Conservation (phyloP, 2,329 filamentous ascomycete genomes). For the Hymenoscyphus fructigenus region DNA sequence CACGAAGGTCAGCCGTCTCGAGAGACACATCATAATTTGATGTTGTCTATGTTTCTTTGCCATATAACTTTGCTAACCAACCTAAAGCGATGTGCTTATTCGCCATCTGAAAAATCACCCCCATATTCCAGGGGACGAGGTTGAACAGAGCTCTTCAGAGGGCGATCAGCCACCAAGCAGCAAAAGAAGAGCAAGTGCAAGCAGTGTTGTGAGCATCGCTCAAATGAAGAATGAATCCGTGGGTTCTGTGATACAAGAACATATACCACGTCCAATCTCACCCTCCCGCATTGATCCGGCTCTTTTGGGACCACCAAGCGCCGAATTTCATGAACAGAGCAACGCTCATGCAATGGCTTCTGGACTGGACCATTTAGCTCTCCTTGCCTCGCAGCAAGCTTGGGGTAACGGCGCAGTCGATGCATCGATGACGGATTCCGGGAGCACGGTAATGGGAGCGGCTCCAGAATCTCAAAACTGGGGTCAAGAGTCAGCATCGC, state of each 20-base stretch:
- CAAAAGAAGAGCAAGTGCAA: conserved; percentile 13
- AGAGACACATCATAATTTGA: conserved; percentile 39
- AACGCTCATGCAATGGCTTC: conserved; percentile 23
- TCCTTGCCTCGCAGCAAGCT: conserved; percentile 26
- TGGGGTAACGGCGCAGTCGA: conserved; percentile 25
- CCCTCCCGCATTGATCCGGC: conserved; percentile 29
- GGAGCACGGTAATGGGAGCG: conserved; percentile 15
- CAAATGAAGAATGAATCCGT: conserved; percentile 10
- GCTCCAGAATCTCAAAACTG: conserved; percentile 19
- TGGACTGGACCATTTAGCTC: conserved; percentile 27
- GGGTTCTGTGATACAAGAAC: background rate
- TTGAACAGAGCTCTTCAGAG: conserved; percentile 24
- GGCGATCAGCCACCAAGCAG: conserved; percentile 21
- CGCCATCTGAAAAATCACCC: conserved; percentile 31
- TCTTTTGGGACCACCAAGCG: conserved; percentile 16
- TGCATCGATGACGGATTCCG: conserved; percentile 22
- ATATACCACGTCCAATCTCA: conserved; percentile 13
- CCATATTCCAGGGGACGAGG: conserved; percentile 23
- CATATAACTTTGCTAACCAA: conserved; percentile 8
- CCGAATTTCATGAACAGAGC: conserved; percentile 18
- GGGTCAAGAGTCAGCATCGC: conserved; percentile 19
- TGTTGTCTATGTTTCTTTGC: conserved; percentile 19
- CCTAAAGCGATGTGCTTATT: conserved; percentile 29
- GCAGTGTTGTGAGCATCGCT: conserved; percentile 5
- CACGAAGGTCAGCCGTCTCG: conserved; percentile 45